Evolutionary conservation across 2,329 filamentous ascomycete species (phyloP), one percentile per base, ranked within the genome.

Genomic region (Fusarium newnesense): DNA sequence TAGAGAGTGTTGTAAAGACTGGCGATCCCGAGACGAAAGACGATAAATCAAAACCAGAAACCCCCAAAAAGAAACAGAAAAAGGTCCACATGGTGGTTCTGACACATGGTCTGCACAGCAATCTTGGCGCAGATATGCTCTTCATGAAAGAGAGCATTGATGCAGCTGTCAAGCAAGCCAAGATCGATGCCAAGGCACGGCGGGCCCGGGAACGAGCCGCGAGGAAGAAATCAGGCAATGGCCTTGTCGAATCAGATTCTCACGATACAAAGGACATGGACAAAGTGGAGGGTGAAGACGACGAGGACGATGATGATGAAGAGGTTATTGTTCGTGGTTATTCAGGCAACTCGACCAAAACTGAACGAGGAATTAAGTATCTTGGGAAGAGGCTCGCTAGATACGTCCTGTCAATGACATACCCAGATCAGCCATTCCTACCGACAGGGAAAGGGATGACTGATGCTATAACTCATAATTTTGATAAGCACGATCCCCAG

Each of bases 131-230:
- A 28, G 96, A 99, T 80, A 97, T 99, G 96, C 86, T 99, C 26
- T 99, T 94, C 80, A 84, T 99, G 81, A 99, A 99, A 80, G 96
- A 99, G 83, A 97, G 94, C 81, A 98, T 99, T 70, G 96, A 99
- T 83, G 90, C 91, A 34, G 91, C 94, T 6, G 92, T 92, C 8
- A 92, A 86, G 76, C 91, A 96, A 79, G 92, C 94, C 34, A 91
- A 92, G 75, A 84, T 90, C 56, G 92, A 94, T 80, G 90, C 91
- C 42, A 91, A 87, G 79, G 87, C 85, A 56, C 87, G 93, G 65
- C 89, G 87, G 75, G 86, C 85, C 63, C 85, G 83, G 75, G 84
- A 88, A 77, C 81, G 84, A 79, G 79, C 83, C 78, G 77, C 81
- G 40, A 68, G 73, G 49, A 43, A 56, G 26, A 60, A 69, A 63